Base-by-base conservation (phyloP, 2,329 filamentous ascomycete species). In the Westerdykella ornata region DNA sequence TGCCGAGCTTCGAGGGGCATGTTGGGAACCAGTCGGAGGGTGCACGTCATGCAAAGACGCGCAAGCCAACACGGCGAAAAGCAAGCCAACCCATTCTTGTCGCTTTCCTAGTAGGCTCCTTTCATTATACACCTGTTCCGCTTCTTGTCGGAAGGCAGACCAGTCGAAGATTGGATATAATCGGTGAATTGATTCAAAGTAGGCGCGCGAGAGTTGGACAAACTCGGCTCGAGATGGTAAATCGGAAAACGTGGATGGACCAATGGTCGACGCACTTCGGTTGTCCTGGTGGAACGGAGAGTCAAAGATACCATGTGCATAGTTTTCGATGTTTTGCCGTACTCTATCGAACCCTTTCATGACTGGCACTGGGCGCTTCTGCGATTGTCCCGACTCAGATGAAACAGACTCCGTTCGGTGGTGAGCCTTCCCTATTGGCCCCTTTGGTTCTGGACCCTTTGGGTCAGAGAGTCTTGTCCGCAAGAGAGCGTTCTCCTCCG, bases 121-220 rank as follows among this genome's bases (percentile, higher is more conserved):
- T 32, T 71, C 68, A 41, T 77, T 77, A 65, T 95, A 95, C 5
- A 94, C 72, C 7, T 80, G 75, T 42, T 94, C 86, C 46, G 90
- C 84, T 38, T 84, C 78, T 36, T 77, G 74, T 54, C 83, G 74
- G 55, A 97, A 94, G 0, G 78, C 84, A 2, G 87, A 85, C 85
- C 89, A 94, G 63, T 97, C 87, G 8, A 97, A 58, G 33, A 95
- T 81, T 0, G 92, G 92, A 52, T 89, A 83, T 63, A 86, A 82
- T 22, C 81, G 77, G 61, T 97, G 90, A 17, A 87, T 73, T 5
- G 83, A 84, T 30, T 76, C 73, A 53, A 85, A 84, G 64, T 94
- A 98, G 29, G 83, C 76, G 26, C 78, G 75, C 22, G 96, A 68
- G 2, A 96, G 72, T 50, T 78, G 78, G 47, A 94, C 87, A 19